Percentiles rank a stretch among this genome's conserved stretches.
These are phyloP conservation scores for Fusarium heterosporum DNA, from an alignment of 2,329 filamentous ascomycete genomes.

Conservation along the genomic window DNA sequence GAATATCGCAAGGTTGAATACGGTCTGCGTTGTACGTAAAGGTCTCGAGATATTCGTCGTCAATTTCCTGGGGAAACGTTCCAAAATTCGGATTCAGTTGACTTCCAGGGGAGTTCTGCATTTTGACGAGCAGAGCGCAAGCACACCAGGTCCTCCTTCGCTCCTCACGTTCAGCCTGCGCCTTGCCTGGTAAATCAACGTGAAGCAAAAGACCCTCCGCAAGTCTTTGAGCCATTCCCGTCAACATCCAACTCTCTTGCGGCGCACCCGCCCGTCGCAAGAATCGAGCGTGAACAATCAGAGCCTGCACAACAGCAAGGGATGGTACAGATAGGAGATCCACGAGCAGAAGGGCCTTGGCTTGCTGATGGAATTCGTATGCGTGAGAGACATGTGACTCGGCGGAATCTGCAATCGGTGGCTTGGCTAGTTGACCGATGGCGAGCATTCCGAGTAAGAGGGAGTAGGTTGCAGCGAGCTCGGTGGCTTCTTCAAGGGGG, in stretches of 20 bases:
- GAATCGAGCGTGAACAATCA: slow-evolving; percentile 43
- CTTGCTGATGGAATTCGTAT: slow-evolving; percentile 43
- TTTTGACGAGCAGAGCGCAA: slow-evolving; percentile 39
- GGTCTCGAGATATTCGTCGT: slow-evolving; percentile 43
- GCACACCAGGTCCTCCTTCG: slow-evolving; percentile 45
- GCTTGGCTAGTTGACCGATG: slow-evolving; percentile 41
- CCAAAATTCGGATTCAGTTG: slow-evolving; percentile 28
- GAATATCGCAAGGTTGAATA: slow-evolving; percentile 35
- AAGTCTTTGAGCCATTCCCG: slow-evolving; percentile 42
- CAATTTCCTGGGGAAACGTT: slow-evolving; percentile 37
- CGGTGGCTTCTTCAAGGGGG: slow-evolving; percentile 43
- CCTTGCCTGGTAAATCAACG: slow-evolving; percentile 39
- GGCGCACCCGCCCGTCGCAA: slow-evolving; percentile 32
- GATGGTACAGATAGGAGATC: slow-evolving; percentile 41
- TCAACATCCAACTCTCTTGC: slow-evolving; percentile 45
- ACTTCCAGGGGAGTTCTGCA: slow-evolving; percentile 36
- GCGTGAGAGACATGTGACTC: slow-evolving; percentile 25
- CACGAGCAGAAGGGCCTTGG: slow-evolving; percentile 39
- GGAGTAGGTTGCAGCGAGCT: slow-evolving; percentile 43
- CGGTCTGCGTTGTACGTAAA: slow-evolving; percentile 5
- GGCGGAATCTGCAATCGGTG: slow-evolving; percentile 1
- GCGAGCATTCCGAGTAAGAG: slow-evolving; percentile 46
- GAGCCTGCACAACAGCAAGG: slow-evolving; percentile 42
- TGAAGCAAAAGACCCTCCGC: slow-evolving; percentile 44
- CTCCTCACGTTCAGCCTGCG: slow-evolving; percentile 41